phyloP scores from a whole-genome alignment of 805 yeast species.

The Suhomyces faveliae region DNA sequence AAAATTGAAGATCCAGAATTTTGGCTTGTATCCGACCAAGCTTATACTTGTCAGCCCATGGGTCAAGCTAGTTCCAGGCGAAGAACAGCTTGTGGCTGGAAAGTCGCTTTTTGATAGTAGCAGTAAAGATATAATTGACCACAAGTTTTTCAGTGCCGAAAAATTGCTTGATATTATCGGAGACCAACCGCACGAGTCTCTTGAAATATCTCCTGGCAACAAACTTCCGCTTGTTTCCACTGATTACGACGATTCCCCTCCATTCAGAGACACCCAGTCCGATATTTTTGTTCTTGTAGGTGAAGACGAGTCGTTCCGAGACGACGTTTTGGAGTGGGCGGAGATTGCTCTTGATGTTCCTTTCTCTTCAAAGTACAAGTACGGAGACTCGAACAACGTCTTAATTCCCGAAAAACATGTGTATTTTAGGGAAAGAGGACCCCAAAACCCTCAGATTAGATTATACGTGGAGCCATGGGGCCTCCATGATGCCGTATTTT shows the following conservation, averaged over 20 bases:
- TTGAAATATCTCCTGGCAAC: constrained; percentile 27
- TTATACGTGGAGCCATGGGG: constrained; percentile 37
- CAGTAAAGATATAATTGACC: constrained; percentile 11
- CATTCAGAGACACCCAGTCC: constrained; percentile 23
- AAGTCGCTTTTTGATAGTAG: constrained; percentile 34
- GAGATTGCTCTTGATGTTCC: constrained; percentile 32
- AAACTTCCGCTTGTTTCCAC: constrained; percentile 18
- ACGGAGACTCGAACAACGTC: constrained; percentile 25
- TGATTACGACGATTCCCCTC: constrained; percentile 36
- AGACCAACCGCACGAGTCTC: constrained; percentile 6
- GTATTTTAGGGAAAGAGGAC: constrained; percentile 17
- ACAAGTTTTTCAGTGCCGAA: background rate
- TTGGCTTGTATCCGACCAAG: constrained; percentile 24
- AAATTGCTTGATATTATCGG: constrained; percentile 11
- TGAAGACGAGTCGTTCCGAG: constrained; percentile 43
- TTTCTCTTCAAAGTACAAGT: constrained; percentile 16
- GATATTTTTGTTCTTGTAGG: constrained; percentile 36
- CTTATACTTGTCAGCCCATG: constrained; percentile 37
- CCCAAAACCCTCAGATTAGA: constrained; percentile 20
- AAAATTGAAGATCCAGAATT: constrained; percentile 16
- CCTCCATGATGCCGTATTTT: constrained; percentile 30
- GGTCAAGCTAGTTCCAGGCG: constrained; percentile 30
- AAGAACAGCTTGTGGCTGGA: constrained; percentile 25
- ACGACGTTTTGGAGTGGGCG: constrained; percentile 37
- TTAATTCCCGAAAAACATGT: constrained; percentile 18